Conservation (phyloP, 108 stramenopile genomes). For the Ochromonas danica region DNA sequence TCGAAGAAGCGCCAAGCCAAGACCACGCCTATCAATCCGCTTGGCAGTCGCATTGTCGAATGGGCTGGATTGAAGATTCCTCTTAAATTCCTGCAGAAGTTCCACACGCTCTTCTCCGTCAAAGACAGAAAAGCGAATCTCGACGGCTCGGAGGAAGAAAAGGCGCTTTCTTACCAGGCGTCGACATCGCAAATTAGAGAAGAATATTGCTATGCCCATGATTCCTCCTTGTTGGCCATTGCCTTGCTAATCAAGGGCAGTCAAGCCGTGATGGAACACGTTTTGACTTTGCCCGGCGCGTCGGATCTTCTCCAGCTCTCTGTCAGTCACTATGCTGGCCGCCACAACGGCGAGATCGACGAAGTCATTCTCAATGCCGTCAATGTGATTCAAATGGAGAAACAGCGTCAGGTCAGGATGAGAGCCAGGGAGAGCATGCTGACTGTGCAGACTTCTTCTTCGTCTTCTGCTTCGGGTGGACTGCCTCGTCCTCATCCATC, state of each 20-base stretch:
- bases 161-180: background rate
- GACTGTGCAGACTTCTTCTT: no score
- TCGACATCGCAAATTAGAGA: background rate
- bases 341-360: background rate
- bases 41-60: background rate
- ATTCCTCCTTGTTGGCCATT: no score
- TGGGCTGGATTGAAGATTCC: conserved; percentile 30
- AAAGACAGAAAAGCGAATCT: background rate
- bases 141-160: background rate
- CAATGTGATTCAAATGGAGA: background rate
- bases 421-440: no score
- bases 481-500: no score
- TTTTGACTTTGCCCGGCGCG: background rate
- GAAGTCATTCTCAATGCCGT: background rate
- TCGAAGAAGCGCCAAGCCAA: background rate
- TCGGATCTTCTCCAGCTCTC: background rate
- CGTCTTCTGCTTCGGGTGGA: no score
- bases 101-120: background rate
- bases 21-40: conserved; percentile 17
- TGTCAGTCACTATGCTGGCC: background rate
- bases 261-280: background rate
- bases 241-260: background rate
- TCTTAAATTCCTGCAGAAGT: conserved; percentile 25
- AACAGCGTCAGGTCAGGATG: no score
- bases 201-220: background rate